Base-by-base conservation (phyloP, 768 basidiomycete species). In the Phallus indusiatus region DNA sequence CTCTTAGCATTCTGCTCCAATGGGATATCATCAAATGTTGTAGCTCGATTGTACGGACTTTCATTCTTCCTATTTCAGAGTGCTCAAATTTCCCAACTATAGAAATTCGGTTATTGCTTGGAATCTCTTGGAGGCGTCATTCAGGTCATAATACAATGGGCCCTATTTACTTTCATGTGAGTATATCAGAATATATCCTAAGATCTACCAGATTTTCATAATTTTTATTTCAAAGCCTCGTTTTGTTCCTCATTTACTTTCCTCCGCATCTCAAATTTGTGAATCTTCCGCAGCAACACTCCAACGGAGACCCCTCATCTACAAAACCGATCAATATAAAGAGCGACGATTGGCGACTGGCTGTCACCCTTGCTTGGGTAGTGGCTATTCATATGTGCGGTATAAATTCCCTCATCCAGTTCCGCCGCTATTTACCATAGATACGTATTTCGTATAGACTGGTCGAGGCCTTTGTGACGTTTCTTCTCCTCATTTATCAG, bases 241-340 rank as follows among this genome's bases (percentile, higher is more conserved):
- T 94, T 0, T 81, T 99, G 1, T 98, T 90, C 73, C 85, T 99
- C 75, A 74, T 88, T 46, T 98, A 94, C 75, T 98, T 91, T 69
- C 96, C 96, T 0, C 72, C 78, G 6, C 82, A 89, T 65, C 82
- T 88, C 67, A 96, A 94, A 72, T 89, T 85, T 67, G 71, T 73
- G 51, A 71, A 76, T 21, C 50, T 59, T 59, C 57, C 57, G 50
- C 57, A 37, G 24, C 57, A 51, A 64, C 78, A 9, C 53, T 66
- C 75, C n/a, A 72, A 76, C 56, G 62, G 71, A 0, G 72, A 78
- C 46, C 75, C 72, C 14, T 28, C 76, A 76, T 0, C 71, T 73
- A 9, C 70, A 71, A 9, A 72, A 72, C 47, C 22, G 47, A 77
- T 75, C 1, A 74, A 75, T 28, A 70, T 78, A 33, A 78, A 77